These are phyloP conservation scores for Sporothrix luriei DNA, from an alignment of 2,329 filamentous ascomycete genomes.

Conservation along the genomic window DNA sequence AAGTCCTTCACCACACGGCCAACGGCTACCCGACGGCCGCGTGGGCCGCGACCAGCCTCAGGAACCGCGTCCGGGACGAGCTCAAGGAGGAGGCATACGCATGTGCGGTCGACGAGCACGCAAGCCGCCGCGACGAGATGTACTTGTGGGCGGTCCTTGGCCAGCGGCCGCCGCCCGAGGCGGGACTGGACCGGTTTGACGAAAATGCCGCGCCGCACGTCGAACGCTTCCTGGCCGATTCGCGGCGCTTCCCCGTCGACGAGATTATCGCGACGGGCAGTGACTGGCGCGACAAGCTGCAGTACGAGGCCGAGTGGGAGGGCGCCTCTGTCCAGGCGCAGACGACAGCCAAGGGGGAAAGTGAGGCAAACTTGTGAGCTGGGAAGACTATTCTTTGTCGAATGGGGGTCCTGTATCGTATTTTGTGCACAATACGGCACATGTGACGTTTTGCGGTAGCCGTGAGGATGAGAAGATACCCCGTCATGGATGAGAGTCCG, in stretches of 20 bases:
- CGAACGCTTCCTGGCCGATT: constrained; percentile 24
- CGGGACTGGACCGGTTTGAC: constrained; percentile 28
- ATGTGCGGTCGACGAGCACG: constrained; percentile 48
- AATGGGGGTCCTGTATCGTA: no score
- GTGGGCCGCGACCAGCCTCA: constrained; percentile 38
- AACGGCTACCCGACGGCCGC: constrained; percentile 47
- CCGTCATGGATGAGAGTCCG: not conserved
- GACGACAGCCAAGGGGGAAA: not conserved
- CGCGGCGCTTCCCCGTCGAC: constrained; percentile 41
- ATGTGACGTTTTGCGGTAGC: not conserved
- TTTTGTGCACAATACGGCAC: not conserved
- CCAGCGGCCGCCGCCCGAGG: constrained; percentile 42
- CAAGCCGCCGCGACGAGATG: constrained; percentile 48
- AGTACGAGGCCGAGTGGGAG: constrained; percentile 51
- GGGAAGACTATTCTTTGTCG: not conserved
- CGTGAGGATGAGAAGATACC: not conserved
- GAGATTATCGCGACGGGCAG: constrained; percentile 44
- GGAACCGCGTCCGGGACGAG: constrained; percentile 48
- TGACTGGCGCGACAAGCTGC: constrained; percentile 47
- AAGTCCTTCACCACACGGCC: constrained; percentile 49
- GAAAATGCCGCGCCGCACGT: constrained; percentile 28
- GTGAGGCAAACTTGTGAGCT: not conserved
- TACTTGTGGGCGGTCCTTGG: constrained; percentile 52
- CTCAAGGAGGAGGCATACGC: constrained; percentile 50
- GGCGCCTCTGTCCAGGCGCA: not conserved